Percentiles rank a stretch among this genome's conserved stretches.
phyloP scores from a whole-genome alignment of 2,329 filamentous ascomycete species.

The Exophiala lecanii-corni region DNA sequence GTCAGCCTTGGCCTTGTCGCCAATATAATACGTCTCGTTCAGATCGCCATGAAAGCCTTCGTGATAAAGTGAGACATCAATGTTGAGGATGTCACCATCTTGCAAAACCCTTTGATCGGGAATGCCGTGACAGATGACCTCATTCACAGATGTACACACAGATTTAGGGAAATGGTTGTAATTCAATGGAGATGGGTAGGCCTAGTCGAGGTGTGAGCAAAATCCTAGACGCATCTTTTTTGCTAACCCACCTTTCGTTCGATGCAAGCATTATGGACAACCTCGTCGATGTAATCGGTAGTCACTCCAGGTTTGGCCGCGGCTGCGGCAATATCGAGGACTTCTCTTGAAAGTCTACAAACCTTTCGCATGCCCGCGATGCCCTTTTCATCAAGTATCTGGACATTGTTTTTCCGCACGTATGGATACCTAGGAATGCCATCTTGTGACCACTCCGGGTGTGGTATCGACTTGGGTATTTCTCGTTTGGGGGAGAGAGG shows the following conservation, averaged over 20 bases:
- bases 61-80: constrained; percentile 92
- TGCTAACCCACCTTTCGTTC: constrained; percentile 71
- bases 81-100: constrained; percentile 95
- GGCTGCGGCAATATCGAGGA: constrained; percentile 83
- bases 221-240: background rate
- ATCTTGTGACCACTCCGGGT: constrained; percentile 83
- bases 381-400: constrained; percentile 71
- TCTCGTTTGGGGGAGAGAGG: constrained; percentile 68
- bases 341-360: constrained; percentile 80
- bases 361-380: constrained; percentile 91
- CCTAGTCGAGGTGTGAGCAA: constrained; percentile 48
- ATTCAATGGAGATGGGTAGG: constrained; percentile 91
- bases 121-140: constrained; percentile 98
- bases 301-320: constrained; percentile 86
- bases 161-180: constrained; percentile 98
- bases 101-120: constrained; percentile 81
- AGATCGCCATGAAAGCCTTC: constrained; percentile 92
- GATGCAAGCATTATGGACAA: constrained; percentile 91
- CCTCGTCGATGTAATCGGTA: constrained; percentile 89
- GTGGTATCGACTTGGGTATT: constrained; percentile 73
- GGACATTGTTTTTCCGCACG: constrained; percentile 72
- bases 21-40: constrained; percentile 98
- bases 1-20: constrained; percentile 77
- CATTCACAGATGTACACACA: constrained; percentile 91
- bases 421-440: constrained; percentile 69